phyloP scores from a whole-genome alignment of 192 early-diverging fungal genomes.

The Phycomyces nitens region DNA sequence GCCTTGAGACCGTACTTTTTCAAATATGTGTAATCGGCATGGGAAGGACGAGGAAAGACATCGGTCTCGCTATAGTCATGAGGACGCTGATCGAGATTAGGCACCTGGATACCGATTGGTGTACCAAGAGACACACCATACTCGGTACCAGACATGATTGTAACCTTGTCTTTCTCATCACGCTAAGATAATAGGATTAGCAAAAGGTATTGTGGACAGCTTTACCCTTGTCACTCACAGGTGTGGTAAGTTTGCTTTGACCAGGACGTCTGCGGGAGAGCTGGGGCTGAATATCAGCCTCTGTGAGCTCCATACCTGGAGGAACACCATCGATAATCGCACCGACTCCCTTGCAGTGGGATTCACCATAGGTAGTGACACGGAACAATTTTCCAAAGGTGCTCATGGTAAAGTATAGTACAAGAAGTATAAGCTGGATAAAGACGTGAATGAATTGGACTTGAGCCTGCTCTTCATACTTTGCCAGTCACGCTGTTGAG shows the following conservation, averaged over 20 bases:
- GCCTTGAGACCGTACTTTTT: slow-evolving; percentile 96
- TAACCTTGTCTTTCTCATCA: slow-evolving; percentile 92
- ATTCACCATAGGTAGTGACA: slow-evolving; percentile 96
- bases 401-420: slow-evolving; percentile 51
- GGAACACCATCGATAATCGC: slow-evolving; percentile 96
- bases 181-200: too few species aligned
- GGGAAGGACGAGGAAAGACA: slow-evolving; percentile 91
- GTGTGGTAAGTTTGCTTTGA: slow-evolving; percentile 93
- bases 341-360: slow-evolving; percentile 97
- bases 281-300: slow-evolving; percentile 90
- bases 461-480: too few species aligned
- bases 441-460: too few species aligned
- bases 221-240: slow-evolving; percentile 49
- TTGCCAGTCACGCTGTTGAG: too few species aligned
- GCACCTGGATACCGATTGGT: slow-evolving; percentile 88
- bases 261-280: slow-evolving; percentile 91
- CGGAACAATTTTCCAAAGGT: slow-evolving; percentile 83
- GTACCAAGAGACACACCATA: slow-evolving; percentile 91
- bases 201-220: background rate
- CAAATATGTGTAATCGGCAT: slow-evolving; percentile 98
- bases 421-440: too few species aligned
- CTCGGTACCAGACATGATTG: slow-evolving; percentile 92
- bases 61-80: slow-evolving; percentile 96
- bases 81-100: slow-evolving; percentile 95
- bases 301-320: slow-evolving; percentile 87